Percentiles rank a stretch among this genome's conserved stretches.
phyloP scores from a whole-genome alignment of 805 yeast species.

The Metschnikowia borealis region DNA sequence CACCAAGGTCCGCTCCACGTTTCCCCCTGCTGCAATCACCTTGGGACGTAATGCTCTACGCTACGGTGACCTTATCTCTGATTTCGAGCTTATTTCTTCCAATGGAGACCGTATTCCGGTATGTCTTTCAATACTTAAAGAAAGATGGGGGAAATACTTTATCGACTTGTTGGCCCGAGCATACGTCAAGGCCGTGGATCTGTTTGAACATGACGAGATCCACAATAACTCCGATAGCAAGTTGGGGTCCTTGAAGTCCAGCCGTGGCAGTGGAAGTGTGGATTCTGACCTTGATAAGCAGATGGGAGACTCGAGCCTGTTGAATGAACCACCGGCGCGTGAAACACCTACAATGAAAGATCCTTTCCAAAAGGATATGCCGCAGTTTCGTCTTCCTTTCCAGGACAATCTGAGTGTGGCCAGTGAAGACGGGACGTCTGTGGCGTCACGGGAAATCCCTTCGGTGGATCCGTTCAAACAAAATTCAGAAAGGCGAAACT shows the following conservation, averaged over 20 bases:
- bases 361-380: slow-evolving; percentile 38
- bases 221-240: slow-evolving; percentile 2
- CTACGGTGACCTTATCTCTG: slow-evolving; percentile 59
- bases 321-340: background rate
- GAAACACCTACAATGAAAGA: slow-evolving; percentile 17
- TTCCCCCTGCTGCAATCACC: slow-evolving; percentile 75
- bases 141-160: slow-evolving; percentile 76
- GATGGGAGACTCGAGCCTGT: background rate
- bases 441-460: slow-evolving; percentile 10
- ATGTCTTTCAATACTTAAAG: slow-evolving; percentile 56
- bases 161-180: slow-evolving; percentile 58
- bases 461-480: slow-evolving; percentile 26
- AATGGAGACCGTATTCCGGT: slow-evolving; percentile 68
- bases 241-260: slow-evolving; percentile 11
- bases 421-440: slow-evolving; percentile 1
- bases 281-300: slow-evolving; percentile 1
- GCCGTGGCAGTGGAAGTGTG: slow-evolving; percentile 5
- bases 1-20: slow-evolving; percentile 63
- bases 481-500: slow-evolving; percentile 10
- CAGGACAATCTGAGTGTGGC: slow-evolving; percentile 39
- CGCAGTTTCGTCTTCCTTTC: slow-evolving; percentile 66
- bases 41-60: slow-evolving; percentile 70
- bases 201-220: slow-evolving; percentile 30
- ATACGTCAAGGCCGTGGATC: slow-evolving; percentile 54
- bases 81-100: slow-evolving; percentile 66